Conservation (phyloP, 352 stramenopile genomes). For the Phytophthora niederhauseri region DNA sequence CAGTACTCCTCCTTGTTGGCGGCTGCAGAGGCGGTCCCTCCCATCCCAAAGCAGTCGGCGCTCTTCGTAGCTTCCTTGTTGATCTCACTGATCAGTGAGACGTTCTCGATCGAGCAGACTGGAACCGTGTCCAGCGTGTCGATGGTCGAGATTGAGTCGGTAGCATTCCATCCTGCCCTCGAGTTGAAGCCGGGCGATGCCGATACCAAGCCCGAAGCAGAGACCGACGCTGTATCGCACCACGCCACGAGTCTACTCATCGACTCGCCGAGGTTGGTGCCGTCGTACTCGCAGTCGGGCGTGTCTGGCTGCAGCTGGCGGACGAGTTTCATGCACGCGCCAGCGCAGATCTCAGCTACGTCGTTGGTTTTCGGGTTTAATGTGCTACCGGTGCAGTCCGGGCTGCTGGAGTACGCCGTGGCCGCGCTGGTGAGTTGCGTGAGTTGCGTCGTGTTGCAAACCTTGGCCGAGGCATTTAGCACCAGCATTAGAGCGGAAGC, state of each 20-base stretch:
- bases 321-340: constrained; percentile 23
- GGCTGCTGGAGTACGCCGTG: constrained; percentile 18
- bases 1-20: constrained; percentile 6
- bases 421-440: constrained; percentile 11
- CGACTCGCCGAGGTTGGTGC: constrained; percentile 18
- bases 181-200: neutral
- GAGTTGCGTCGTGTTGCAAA: constrained; percentile 16
- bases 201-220: neutral
- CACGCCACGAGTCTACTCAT: constrained; percentile 2
- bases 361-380: constrained; percentile 12
- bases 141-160: neutral
- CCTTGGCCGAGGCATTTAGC: constrained; percentile 5
- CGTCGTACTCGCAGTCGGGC: constrained; percentile 24
- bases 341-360: constrained; percentile 11
- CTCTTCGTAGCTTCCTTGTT: constrained; percentile 8
- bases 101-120: constrained; percentile 1
- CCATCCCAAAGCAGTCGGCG: constrained; percentile 25
- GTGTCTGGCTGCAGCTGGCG: constrained; percentile 12
- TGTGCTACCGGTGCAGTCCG: constrained; percentile 20
- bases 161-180: neutral
- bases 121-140: constrained; percentile 1
- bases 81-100: constrained; percentile 10
- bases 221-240: constrained; percentile 11
- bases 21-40: neutral
- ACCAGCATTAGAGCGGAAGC: neutral